Evolutionary conservation across 306 rosid genomes (phyloP), one percentile per base, ranked within the genome.

Genomic region (Castanea mollissima): DNA sequence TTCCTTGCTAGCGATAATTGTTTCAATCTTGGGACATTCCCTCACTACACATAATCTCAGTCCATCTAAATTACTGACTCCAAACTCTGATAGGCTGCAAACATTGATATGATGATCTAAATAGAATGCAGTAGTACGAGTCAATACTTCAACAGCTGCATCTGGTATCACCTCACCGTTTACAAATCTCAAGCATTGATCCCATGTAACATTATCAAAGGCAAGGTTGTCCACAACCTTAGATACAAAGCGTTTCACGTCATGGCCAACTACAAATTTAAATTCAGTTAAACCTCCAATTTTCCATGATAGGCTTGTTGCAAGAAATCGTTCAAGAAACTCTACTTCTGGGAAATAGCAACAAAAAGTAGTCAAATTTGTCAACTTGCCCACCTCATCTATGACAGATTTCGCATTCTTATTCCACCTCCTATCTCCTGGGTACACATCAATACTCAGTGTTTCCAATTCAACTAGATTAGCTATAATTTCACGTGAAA

Each of bases 221-320:
- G 10, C 71, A 20, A 67, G 49, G 7, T 23, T 31, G 49, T 67
- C 38, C n/a, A 1, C 2, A n/a, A 65, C 71, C 71, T 44, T 41
- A 65, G 51, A 32, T 44, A 65, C 71, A 18, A 65, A 29, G 29
- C 71, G 51, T 44, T 65, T 65, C 23, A 34, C 71, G 0, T 65
- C 71, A 65, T 15, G n/a, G 38, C 71, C 71, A 65, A 65, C 51
- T 21, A 65, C 71, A 65, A 65, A 65, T 31, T 65, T 65, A 14
- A 65, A 65, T n/a, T 11, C 16, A 1, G 71, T 65, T 65, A 65
- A 65, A 44, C 34, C 46, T 34, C 38, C 3, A 34, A 29, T 34
- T 38, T 38, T 38, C 71, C 71, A 65, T 18, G 35, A 29, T 1
- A 29, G 46, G 18, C 71, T 29, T 15, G n/a, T 65, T 65, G 1